phyloP scores from a whole-genome alignment of 2,329 filamentous ascomycete species.

The Bipolaris zeicola region DNA sequence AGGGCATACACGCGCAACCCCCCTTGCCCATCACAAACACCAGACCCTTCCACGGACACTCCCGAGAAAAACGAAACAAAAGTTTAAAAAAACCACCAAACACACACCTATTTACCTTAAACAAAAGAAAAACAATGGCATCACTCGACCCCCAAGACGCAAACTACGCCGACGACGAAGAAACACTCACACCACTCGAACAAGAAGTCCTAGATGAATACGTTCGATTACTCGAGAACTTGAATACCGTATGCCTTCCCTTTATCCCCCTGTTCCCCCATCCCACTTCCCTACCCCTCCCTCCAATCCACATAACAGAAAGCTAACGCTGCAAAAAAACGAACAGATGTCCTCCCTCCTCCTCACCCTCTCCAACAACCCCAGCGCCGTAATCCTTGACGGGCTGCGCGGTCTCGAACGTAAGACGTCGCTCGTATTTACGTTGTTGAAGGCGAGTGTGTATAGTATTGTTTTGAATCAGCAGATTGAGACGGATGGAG shows the following conservation, averaged over 20 bases:
- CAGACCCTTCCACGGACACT: too few species aligned
- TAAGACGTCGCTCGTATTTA: slow-evolving; percentile 94
- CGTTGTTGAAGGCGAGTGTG: slow-evolving; percentile 94
- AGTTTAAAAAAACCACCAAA: too few species aligned
- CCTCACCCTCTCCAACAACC: slow-evolving; percentile 68
- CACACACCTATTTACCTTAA: too few species aligned
- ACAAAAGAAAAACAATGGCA: slow-evolving; percentile 13
- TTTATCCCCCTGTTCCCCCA: slow-evolving; percentile 1
- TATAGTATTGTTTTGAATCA: slow-evolving; percentile 99
- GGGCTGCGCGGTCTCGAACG: slow-evolving; percentile 85
- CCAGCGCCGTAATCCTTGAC: slow-evolving; percentile 77
- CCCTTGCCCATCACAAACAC: too few species aligned
- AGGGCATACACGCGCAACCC: neutral
- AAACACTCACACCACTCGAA: slow-evolving; percentile 73
- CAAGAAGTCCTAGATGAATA: slow-evolving; percentile 97
- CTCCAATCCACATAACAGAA: too few species aligned
- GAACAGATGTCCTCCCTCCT: slow-evolving; percentile 62
- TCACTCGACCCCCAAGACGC: slow-evolving; percentile 19
- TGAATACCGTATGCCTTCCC: slow-evolving; percentile 73
- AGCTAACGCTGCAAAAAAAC: slow-evolving; percentile 1
- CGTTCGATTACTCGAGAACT: slow-evolving; percentile 80
- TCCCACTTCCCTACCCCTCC: neutral
- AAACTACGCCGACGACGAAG: slow-evolving; percentile 21
- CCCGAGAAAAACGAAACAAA: too few species aligned
- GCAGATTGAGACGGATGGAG: slow-evolving; percentile 59